A percentile compares a stretch with the other conserved stretches of the same genome.
phyloP scores from a whole-genome alignment of 208 protist species.

The Leptomonas seymouri region DNA sequence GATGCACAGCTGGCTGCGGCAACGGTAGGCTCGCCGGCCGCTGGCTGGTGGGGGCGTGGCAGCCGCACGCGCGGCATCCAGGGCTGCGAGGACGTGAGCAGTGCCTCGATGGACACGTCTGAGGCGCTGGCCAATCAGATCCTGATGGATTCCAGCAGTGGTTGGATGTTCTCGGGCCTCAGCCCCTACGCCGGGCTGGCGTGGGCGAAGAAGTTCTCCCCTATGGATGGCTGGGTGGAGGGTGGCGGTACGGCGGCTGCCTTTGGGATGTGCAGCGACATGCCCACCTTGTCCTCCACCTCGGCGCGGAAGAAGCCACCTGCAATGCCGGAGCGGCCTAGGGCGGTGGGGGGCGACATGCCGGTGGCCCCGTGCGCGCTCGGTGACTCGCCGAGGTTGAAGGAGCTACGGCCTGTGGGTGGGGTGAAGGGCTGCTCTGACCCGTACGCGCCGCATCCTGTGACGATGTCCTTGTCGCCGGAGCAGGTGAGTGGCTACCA shows the following conservation, averaged over 20 bases:
- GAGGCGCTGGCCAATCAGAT: slow-evolving; percentile 21
- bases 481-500: slow-evolving; percentile 7
- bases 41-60: neutral
- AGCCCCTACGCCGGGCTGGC: slow-evolving; percentile 5
- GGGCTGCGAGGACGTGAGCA: slow-evolving; percentile 1
- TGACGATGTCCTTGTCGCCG: neutral
- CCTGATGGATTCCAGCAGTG: slow-evolving; percentile 19
- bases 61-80: neutral
- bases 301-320: neutral
- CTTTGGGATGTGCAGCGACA: neutral
- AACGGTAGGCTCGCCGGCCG: neutral
- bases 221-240: neutral
- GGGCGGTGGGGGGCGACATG: slow-evolving; percentile 9
- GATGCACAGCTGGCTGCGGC: slow-evolving; percentile 18
- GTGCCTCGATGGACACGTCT: slow-evolving; percentile 11
- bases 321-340: neutral
- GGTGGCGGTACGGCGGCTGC: neutral
- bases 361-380: slow-evolving; percentile 17
- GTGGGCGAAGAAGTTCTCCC: slow-evolving; percentile 5
- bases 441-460: neutral
- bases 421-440: neutral
- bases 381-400: slow-evolving; percentile 1
- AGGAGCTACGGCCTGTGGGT: neutral
- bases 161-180: slow-evolving; percentile 13
- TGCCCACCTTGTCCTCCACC: neutral